Conservation (phyloP, 345 rosid genomes). For the Populus tremula region DNA sequence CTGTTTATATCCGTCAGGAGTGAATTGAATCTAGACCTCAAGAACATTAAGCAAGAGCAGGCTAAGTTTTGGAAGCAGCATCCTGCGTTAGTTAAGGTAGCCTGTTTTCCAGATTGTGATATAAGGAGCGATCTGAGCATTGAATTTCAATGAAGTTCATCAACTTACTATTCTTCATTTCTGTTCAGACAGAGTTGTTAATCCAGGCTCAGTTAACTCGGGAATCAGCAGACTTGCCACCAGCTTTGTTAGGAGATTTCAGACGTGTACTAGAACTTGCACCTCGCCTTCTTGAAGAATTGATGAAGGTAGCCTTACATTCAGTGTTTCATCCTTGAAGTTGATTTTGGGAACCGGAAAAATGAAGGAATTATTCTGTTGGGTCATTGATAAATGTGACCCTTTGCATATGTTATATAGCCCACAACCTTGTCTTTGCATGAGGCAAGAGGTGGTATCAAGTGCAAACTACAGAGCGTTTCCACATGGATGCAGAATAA, state of each 20-base stretch:
- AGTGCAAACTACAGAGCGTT: not conserved
- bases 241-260: slow-evolving; percentile 74
- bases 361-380: not conserved
- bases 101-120: slow-evolving; percentile 9
- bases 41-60: slow-evolving; percentile 99
- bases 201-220: slow-evolving; percentile 96
- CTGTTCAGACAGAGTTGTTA: slow-evolving; percentile 81
- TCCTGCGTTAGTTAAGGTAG: slow-evolving; percentile 93
- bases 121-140: not conserved
- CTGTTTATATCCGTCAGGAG: slow-evolving; percentile 94
- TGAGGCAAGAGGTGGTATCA: not conserved
- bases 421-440: not conserved
- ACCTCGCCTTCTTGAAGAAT: slow-evolving; percentile 94
- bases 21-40: slow-evolving; percentile 88
- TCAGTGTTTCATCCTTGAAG: not conserved
- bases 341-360: slow-evolving; percentile 2
- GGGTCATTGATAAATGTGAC: not conserved
- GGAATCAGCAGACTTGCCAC: slow-evolving; percentile 68
- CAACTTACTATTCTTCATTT: slow-evolving; percentile 4
- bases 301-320: slow-evolving; percentile 62
- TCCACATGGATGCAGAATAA: not conserved
- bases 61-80: slow-evolving; percentile 99
- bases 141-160: slow-evolving; percentile 9
- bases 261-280: slow-evolving; percentile 86
- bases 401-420: not conserved